Conservation (phyloP, 208 protist genomes). For the Naegleria fowleri region DNA sequence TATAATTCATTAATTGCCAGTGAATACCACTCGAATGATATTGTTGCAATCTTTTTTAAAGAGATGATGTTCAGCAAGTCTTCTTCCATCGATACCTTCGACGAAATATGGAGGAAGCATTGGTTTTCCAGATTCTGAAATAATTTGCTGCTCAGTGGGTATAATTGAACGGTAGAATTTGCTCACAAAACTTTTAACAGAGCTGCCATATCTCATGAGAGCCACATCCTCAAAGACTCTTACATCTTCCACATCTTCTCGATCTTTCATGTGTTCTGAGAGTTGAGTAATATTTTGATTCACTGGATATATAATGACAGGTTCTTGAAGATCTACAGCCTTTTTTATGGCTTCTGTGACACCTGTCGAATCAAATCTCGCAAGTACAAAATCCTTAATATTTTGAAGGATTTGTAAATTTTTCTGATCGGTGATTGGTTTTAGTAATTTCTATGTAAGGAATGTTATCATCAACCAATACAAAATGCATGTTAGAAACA, state of each 20-base stretch:
- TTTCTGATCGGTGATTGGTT: not conserved
- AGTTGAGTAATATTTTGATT: not conserved
- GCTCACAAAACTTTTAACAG: not conserved
- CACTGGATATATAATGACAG: not conserved
- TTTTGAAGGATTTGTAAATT: not conserved
- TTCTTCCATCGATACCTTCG: not conserved
- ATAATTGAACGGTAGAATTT: not conserved
- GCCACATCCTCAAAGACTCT: not conserved
- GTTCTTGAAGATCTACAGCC: constrained; percentile 1
- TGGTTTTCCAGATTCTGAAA: not conserved
- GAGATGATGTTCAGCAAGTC: not conserved
- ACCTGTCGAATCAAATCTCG: not conserved
- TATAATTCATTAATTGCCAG: not conserved
- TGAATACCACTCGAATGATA: not conserved
- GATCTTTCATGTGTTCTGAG: not conserved
- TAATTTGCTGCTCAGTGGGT: not conserved
- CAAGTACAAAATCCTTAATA: not conserved
- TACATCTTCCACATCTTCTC: not conserved
- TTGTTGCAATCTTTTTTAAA: not conserved
- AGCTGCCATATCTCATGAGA: not conserved
- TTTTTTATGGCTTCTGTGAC: not conserved
- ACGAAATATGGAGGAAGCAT: not conserved
- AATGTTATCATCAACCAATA: not conserved
- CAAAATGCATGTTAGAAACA: not conserved
- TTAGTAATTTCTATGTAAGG: not conserved